These are phyloP conservation scores for Austroboletus eburneus DNA, from an alignment of 768 basidiomycete genomes.

Conservation along the genomic window DNA sequence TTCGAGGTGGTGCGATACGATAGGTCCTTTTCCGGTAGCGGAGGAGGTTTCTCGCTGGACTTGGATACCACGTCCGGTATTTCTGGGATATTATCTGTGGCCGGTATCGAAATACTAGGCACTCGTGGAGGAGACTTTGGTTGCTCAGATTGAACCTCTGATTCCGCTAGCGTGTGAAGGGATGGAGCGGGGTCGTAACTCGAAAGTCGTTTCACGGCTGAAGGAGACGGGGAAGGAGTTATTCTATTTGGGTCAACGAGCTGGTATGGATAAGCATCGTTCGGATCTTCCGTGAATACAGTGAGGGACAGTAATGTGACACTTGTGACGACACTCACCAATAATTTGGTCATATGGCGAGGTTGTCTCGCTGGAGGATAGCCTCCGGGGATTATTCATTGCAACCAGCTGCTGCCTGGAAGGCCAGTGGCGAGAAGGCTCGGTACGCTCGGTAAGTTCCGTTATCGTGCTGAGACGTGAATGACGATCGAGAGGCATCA, in stretches of 20 bases:
- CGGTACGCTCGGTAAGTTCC: conserved; percentile 64
- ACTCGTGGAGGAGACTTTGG: conserved; percentile 36
- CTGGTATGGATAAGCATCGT: conserved; percentile 5
- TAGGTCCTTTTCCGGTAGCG: conserved; percentile 19
- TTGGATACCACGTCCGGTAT: conserved; percentile 52
- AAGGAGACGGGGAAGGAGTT: conserved; percentile 62
- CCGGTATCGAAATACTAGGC: conserved; percentile 43
- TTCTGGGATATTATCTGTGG: conserved; percentile 49
- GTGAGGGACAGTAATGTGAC: conserved; percentile 1
- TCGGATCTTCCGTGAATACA: conserved; percentile 14
- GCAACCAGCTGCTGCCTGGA: conserved; percentile 37
- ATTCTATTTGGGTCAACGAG: conserved; percentile 53
- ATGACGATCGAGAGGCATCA: conserved; percentile 26
- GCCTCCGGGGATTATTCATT: conserved; percentile 39
- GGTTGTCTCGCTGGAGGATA: conserved; percentile 31
- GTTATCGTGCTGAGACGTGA: conserved; percentile 59
- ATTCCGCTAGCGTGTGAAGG: conserved; percentile 41
- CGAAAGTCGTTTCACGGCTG: conserved; percentile 60
- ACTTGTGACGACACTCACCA: conserved; percentile 36
- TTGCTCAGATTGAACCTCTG: conserved; percentile 27
- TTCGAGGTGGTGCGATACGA: conserved; percentile 24
- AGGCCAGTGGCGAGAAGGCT: conserved; percentile 48
- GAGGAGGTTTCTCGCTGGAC: conserved; percentile 34
- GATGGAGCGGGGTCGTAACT: conserved; percentile 56
- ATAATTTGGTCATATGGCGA: conserved; percentile 65